phyloP scores from a whole-genome alignment of 1,284 basidiomycete genomes.

The Sparassis latifolia region DNA sequence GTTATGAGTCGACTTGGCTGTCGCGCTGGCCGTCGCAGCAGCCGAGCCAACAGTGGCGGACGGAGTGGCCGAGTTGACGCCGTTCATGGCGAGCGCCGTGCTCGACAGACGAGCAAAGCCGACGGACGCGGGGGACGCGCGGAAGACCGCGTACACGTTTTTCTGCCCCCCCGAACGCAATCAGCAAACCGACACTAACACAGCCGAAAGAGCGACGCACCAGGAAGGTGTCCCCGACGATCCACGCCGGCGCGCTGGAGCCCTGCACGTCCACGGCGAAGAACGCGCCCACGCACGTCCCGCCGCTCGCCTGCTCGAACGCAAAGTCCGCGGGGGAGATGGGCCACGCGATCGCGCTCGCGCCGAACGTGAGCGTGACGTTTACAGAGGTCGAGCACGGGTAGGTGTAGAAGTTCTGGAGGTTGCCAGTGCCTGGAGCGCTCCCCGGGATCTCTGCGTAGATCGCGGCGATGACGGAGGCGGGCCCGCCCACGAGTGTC shows the following conservation, averaged over 20 bases:
- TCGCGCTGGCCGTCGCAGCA: slow-evolving; percentile 12
- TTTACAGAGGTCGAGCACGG: slow-evolving; percentile 65
- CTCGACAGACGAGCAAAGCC: slow-evolving; percentile 71
- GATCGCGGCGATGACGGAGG: slow-evolving; percentile 50
- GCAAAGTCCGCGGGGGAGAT: slow-evolving; percentile 79
- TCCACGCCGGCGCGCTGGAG: slow-evolving; percentile 69
- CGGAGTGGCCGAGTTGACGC: slow-evolving; percentile 23
- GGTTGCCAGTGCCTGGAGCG: slow-evolving; percentile 49
- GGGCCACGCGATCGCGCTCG: slow-evolving; percentile 51
- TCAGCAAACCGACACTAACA: background rate
- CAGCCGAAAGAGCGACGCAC: background rate
- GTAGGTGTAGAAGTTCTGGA: slow-evolving; percentile 72
- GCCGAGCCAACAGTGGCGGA: slow-evolving; percentile 26
- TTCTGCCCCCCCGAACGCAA: slow-evolving; percentile 35
- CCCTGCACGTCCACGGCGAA: slow-evolving; percentile 57
- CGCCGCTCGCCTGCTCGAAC: slow-evolving; percentile 38
- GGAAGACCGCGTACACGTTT: slow-evolving; percentile 86
- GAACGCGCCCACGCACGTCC: slow-evolving; percentile 78
- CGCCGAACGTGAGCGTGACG: slow-evolving; percentile 70
- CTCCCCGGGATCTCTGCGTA: slow-evolving; percentile 75
- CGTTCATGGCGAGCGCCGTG: slow-evolving; percentile 28
- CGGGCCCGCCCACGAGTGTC: slow-evolving; percentile 83
- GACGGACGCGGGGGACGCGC: slow-evolving; percentile 67
- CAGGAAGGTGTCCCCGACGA: slow-evolving; percentile 91
- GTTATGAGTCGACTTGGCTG: background rate